Base-by-base conservation (phyloP, 495 filamentous ascomycete genomes). In the Penicillium odoratum region DNA sequence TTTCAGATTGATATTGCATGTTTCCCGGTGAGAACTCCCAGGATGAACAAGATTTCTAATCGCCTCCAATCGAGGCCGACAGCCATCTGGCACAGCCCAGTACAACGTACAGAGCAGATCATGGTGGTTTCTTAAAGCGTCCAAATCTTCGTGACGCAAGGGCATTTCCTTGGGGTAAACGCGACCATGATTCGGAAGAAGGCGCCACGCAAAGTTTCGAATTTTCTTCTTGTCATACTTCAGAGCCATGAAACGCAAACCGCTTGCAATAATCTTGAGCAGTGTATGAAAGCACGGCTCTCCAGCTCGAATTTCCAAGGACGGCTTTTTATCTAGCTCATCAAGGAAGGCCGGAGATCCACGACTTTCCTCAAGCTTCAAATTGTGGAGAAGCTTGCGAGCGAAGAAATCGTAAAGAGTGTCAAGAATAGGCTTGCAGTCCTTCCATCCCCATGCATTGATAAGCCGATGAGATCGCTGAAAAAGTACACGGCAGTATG, bases 261-360 rank as follows among this genome's bases (percentile, higher is more conserved):
- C 86, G 58, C 85, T 70, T 15, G 82, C 92, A 44, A 97, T 73
- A 21, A 91, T 84, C 66, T 98, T 98, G 44, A 97, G 78, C 54
- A 97, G 85, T n/a, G 96, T 87, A 68, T 96, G 89, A 61, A 98
- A 98, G 57, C 91, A 90, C n/a, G 83, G 82, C 63, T 98, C 94
- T 29, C 86, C 85, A 5, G 82, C 71, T 47, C 81, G 76, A 33
- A 88, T 70, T 11, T 80, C 75, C 15, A 97, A 69, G 1, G 76
- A 77, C 7, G 88, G 90, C 15, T 77, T 75, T 28, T 73, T 64
- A 50, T 86, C 80, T 3, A 98, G 85, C 46, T 87, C 71, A 52
- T 91, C 85, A 6, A 98, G 83, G 60, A 97, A 98, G 6, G 71
- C 68, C 5, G 91, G 89, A 2, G 94, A 97, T 40, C 81, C 84